Evolutionary conservation across 179 eudicot genomes (phyloP).

Genomic region (Patellifolia procumbens): DNA sequence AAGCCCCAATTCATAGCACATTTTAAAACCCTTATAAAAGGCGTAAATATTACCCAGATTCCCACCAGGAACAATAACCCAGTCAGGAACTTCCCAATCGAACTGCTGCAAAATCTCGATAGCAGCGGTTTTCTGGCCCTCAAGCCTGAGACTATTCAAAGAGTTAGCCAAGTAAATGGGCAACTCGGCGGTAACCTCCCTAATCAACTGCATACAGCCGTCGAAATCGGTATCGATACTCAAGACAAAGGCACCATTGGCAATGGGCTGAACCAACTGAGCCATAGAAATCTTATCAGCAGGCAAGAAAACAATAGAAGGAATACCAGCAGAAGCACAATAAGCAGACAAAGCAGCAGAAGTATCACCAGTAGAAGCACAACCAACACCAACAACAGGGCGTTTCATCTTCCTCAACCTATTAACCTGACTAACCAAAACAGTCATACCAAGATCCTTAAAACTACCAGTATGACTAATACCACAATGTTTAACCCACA

Average conservation of each 20-base stretch:
- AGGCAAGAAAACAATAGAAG: conserved; percentile 75
- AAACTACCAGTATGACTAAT: conserved; percentile 87
- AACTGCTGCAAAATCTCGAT: conserved; percentile 89
- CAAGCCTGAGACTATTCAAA: conserved; percentile 77
- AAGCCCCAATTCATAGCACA: conserved; percentile 79
- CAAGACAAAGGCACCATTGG: conserved; percentile 80
- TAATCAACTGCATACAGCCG: conserved; percentile 80
- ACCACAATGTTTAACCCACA: conserved; percentile 93
- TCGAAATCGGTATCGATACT: conserved; percentile 91
- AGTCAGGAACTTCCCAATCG: conserved; percentile 92
- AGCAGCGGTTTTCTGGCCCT: conserved; percentile 89
- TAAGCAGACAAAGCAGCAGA: conserved; percentile 87
- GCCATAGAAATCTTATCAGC: conserved; percentile 79
- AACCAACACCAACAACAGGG: conserved; percentile 81
- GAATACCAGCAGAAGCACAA: conserved; percentile 81
- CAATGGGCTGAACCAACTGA: conserved; percentile 85
- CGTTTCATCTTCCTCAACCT: conserved; percentile 69
- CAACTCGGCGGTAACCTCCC: conserved; percentile 76
- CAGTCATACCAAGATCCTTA: conserved; percentile 91
- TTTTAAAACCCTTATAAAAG: conserved; percentile 85
- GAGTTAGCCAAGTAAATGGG: conserved; percentile 86
- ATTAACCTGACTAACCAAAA: conserved; percentile 81
- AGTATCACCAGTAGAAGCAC: conserved; percentile 91
- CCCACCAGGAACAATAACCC: conserved; percentile 98
- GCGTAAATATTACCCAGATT: conserved; percentile 90